Evolutionary conservation across 257 asterid genomes (phyloP), one percentile per base, ranked within the genome.

Genomic region (Solanum bulbocastanum): DNA sequence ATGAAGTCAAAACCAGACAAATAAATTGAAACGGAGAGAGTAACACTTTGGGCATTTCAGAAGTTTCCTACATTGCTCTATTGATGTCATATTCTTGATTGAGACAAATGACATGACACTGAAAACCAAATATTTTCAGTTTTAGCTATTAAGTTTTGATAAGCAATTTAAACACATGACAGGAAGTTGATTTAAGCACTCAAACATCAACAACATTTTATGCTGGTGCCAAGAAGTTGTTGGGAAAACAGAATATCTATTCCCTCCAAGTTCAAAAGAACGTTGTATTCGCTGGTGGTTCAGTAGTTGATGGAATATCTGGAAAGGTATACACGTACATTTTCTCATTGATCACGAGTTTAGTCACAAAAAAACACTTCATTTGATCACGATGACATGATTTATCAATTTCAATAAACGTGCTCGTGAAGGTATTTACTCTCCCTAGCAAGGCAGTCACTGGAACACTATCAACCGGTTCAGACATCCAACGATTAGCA

Each of bases 131-230:
- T 7, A 42, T 78, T 25, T 25, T 22, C 62, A 42, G 20, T 42
- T 78, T 25, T 78, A 15, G 62, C 4, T 22, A 22, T 44, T 25
- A 42, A 52, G 30, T 37, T 44, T 79, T 44, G 39, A 60, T 60
- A 84, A 84, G 39, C 36, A 36, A 6, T n/a, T 11, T 32, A 40
- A 85, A 73, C 52, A 40, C 88, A 73, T 86, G 65, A 49, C 94
- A 95, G 98, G 98, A 95, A 90, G 95, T 94, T 90, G 97, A 96
- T 88, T 73, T 94, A 83, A 88, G 91, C 85, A 90, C 94, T 73
- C 90, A 90, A 7, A 87, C 94, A 56, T 89, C 94, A 42, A 88
- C 96, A 15, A 85, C 92, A 78, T 94, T 94, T 88, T 96, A 92
- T 90, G 66, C 95, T 32, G 98, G 98, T 76, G 82, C 97, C 83